A percentile compares a stretch with the other conserved stretches of the same genome.
These are phyloP conservation scores for Lentinula aciculospora DNA, from an alignment of 768 basidiomycete genomes.

Conservation along the genomic window DNA sequence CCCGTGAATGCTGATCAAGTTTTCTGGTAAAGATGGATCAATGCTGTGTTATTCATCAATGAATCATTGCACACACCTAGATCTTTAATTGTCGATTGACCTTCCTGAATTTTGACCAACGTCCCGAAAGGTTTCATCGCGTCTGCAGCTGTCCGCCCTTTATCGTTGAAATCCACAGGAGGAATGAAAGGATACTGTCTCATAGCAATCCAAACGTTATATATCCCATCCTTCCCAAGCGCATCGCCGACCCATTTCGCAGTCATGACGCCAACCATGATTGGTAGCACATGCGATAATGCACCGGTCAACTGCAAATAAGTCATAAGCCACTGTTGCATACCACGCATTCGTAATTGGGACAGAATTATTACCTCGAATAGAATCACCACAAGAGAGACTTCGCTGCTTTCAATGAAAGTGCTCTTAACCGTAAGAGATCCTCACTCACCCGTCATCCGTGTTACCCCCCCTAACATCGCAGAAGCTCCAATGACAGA, in stretches of 20 bases:
- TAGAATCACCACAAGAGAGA: conserved; percentile 71
- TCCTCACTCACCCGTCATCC: conserved; percentile 59
- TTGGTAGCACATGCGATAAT: conserved; percentile 74
- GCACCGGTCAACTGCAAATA: conserved; percentile 61
- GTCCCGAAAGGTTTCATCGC: conserved; percentile 51
- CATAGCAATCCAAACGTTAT: conserved; percentile 69
- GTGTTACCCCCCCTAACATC: conserved; percentile 71
- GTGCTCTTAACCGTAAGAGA: neutral
- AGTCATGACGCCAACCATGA: conserved; percentile 76
- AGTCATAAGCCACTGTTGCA: conserved; percentile 1
- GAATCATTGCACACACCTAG: conserved; percentile 28
- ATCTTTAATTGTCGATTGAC: conserved; percentile 38
- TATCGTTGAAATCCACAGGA: conserved; percentile 58
- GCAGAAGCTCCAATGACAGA: conserved; percentile 73
- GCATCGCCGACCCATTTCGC: conserved; percentile 77
- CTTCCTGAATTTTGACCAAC: conserved; percentile 50
- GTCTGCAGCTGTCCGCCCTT: conserved; percentile 53
- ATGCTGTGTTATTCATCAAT: neutral
- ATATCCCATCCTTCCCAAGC: conserved; percentile 63
- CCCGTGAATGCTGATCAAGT: conserved; percentile 34
- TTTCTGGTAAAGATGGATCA: conserved; percentile 21
- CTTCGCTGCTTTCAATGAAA: conserved; percentile 23
- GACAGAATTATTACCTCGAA: conserved; percentile 49
- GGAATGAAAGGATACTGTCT: conserved; percentile 68
- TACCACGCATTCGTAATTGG: neutral